Conservation (phyloP, 768 basidiomycete genomes). For the Clavaria fumosa region DNA sequence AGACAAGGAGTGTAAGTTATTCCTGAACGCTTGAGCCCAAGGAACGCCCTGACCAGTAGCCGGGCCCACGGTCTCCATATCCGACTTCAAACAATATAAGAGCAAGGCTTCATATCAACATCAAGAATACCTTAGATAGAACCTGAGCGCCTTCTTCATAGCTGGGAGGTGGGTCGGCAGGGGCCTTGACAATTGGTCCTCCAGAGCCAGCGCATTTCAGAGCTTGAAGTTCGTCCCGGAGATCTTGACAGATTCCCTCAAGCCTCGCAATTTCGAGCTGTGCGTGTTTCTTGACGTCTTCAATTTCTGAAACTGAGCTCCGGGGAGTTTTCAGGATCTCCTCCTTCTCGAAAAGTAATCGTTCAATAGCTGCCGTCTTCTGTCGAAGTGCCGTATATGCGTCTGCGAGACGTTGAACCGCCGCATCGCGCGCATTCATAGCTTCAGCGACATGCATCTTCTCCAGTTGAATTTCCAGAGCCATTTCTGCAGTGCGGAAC, state of each 20-base stretch:
- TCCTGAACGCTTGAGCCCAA: too few species aligned
- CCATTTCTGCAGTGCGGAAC: slow-evolving; percentile 33
- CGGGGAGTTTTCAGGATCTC: slow-evolving; percentile 4
- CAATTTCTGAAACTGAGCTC: slow-evolving; percentile 10
- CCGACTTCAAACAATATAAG: too few species aligned
- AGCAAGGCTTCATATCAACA: too few species aligned
- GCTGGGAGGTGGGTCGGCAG: slow-evolving; percentile 23
- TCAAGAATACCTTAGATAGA: too few species aligned
- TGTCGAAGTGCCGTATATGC: slow-evolving; percentile 47
- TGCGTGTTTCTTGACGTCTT: slow-evolving; percentile 15
- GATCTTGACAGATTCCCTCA: slow-evolving; percentile 23
- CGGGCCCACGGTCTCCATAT: too few species aligned
- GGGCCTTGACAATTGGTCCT: slow-evolving; percentile 11
- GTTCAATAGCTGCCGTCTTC: slow-evolving; percentile 37
- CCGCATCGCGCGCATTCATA: slow-evolving; percentile 45
- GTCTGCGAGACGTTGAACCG: slow-evolving; percentile 39
- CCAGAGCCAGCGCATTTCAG: slow-evolving; percentile 16
- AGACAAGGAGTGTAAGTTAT: too few species aligned
- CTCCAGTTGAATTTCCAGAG: slow-evolving; percentile 40
- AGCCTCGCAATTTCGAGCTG: slow-evolving; percentile 25
- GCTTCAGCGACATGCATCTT: slow-evolving; percentile 39
- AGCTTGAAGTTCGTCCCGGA: slow-evolving; percentile 22
- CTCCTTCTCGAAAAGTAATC: slow-evolving; percentile 28
- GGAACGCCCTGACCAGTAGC: too few species aligned
- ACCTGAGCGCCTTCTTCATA: slow-evolving; percentile 24